Percentiles rank a stretch among this genome's conserved stretches.
Conservation (phyloP, 495 filamentous ascomycete species). For the Penicillium paradoxum region DNA sequence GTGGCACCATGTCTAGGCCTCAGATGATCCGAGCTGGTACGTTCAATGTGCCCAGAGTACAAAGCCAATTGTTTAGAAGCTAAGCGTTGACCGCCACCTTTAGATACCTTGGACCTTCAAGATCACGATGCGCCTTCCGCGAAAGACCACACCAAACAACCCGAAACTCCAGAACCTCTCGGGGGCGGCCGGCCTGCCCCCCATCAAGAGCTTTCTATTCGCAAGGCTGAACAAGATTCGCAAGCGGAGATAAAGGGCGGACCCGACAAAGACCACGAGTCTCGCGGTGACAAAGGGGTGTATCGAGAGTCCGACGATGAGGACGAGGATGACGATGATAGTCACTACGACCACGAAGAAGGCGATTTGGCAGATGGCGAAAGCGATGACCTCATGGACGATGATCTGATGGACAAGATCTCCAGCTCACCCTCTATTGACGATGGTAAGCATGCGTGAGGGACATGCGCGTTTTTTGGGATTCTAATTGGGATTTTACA, state of each 20-base stretch:
- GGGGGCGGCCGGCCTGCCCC: conserved; percentile 62
- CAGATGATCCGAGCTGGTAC: conserved; percentile 76
- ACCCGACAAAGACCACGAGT: conserved; percentile 43
- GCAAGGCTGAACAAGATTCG: conserved; percentile 70
- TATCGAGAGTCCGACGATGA: conserved; percentile 39
- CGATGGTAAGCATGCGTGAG: conserved; percentile 71
- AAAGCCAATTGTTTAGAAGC: not conserved
- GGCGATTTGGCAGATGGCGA: conserved; percentile 69
- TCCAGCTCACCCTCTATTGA: conserved; percentile 97
- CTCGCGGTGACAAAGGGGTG: conserved; percentile 42
- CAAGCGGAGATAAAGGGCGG: conserved; percentile 58
- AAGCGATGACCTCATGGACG: conserved; percentile 72
- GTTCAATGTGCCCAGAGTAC: conserved; percentile 24
- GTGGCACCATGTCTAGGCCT: conserved; percentile 61
- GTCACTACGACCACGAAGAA: conserved; percentile 52
- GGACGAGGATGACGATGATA: conserved; percentile 35
- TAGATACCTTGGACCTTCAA: conserved; percentile 96
- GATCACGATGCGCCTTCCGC: conserved; percentile 75
- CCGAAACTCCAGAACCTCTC: conserved; percentile 42
- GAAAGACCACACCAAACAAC: conserved; percentile 64
- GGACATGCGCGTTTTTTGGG: conserved; percentile 2
- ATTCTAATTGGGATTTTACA: conserved; percentile 60
- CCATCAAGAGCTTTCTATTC: conserved; percentile 79
- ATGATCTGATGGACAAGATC: conserved; percentile 94
- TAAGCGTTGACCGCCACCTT: conserved; percentile 15